Evolutionary conservation across 495 filamentous ascomycete genomes (phyloP).

Genomic region (Tuber microsphaerosporum): DNA sequence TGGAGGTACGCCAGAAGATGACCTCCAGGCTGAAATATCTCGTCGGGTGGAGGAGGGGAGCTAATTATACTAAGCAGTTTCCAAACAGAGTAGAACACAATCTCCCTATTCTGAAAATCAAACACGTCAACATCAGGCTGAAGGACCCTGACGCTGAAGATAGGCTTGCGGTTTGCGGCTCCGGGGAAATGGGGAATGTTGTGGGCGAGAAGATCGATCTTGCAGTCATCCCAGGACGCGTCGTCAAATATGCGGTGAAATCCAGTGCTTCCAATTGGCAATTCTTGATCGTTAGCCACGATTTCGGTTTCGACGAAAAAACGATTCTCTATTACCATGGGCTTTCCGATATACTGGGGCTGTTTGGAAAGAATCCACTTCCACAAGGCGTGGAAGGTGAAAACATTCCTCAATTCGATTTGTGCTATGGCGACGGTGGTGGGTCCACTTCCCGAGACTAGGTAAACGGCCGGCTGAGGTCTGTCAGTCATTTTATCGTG

Average conservation of each 20-base stretch:
- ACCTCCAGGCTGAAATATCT: not conserved
- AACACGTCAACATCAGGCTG: constrained; percentile 1
- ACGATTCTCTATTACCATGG: not conserved
- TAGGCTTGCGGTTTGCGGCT: not conserved
- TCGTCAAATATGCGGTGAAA: constrained; percentile 1
- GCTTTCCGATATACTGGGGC: not conserved
- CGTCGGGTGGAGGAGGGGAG: not conserved
- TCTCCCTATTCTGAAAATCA: constrained; percentile 4
- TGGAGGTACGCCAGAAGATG: not conserved
- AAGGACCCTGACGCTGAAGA: not conserved
- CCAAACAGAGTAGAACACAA: constrained; percentile 3
- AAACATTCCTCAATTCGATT: not conserved
- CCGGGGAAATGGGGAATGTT: constrained; percentile 1
- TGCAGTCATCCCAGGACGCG: constrained; percentile 1
- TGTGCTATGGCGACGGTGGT: not conserved
- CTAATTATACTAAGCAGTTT: not conserved
- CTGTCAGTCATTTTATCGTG: not conserved
- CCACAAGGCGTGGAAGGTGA: not conserved
- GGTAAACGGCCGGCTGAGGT: not conserved
- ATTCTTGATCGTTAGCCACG: not conserved
- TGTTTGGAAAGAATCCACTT: not conserved
- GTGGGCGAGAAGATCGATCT: not conserved
- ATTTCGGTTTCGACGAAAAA: constrained; percentile 2
- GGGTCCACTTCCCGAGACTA: not conserved
- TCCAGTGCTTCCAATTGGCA: not conserved